A percentile compares a stretch with the other conserved stretches of the same genome.
These are phyloP conservation scores for Penicillium tannophilum DNA, from an alignment of 495 filamentous ascomycete species.

Conservation along the genomic window DNA sequence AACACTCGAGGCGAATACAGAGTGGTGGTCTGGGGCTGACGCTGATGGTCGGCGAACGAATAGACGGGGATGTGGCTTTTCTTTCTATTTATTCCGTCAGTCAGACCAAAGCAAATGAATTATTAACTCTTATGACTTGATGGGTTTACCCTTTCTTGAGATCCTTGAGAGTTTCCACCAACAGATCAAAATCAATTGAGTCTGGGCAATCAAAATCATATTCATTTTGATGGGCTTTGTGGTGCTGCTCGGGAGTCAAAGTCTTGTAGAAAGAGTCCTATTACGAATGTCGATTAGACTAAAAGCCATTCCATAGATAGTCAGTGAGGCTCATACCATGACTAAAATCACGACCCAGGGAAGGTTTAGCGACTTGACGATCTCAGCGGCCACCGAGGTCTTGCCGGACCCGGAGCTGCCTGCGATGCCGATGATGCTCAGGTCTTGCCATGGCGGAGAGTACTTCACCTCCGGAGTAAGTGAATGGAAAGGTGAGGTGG, in stretches of 20 bases:
- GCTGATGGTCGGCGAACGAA: constrained; percentile 90
- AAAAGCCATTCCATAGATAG: constrained; percentile 1
- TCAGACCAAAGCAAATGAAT: constrained; percentile 11
- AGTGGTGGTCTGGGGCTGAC: constrained; percentile 73
- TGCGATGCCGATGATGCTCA: constrained; percentile 93
- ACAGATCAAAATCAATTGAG: constrained; percentile 90
- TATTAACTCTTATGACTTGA: neutral
- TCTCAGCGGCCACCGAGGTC: constrained; percentile 90
- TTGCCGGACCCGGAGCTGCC: constrained; percentile 97
- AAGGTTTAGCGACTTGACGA: constrained; percentile 84
- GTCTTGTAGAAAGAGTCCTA: constrained; percentile 98
- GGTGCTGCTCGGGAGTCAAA: constrained; percentile 70
- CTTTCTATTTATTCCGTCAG: constrained; percentile 57
- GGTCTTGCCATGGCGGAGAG: constrained; percentile 89
- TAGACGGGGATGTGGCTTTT: constrained; percentile 93
- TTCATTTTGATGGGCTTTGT: constrained; percentile 79
- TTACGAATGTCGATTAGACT: constrained; percentile 26
- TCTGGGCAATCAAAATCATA: constrained; percentile 95
- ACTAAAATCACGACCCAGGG: constrained; percentile 98
- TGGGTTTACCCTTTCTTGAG: constrained; percentile 82
- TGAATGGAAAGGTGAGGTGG: constrained; percentile 48
- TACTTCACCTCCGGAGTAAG: constrained; percentile 65
- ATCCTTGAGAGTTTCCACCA: constrained; percentile 79
- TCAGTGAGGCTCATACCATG: constrained; percentile 62
- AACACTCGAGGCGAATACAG: constrained; percentile 97